Conservation (phyloP, 345 rosid genomes). For the Eucalyptus sp. region DNA sequence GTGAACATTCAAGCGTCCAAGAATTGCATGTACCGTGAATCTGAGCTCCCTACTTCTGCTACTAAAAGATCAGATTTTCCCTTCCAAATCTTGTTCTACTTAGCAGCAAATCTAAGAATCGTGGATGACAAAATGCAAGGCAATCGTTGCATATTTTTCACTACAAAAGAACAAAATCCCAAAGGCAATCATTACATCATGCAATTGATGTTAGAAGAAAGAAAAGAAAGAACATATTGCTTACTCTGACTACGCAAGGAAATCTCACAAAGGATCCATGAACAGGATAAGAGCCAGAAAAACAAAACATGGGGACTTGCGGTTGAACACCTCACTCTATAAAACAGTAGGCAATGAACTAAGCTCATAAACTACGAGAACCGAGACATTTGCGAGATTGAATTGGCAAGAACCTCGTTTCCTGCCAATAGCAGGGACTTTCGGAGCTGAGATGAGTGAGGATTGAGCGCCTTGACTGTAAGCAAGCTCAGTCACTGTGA, state of each 20-base stretch:
- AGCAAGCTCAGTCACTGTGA: background rate
- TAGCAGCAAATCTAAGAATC: background rate
- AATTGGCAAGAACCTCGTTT: background rate
- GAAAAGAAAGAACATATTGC: background rate
- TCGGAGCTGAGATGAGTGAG: background rate
- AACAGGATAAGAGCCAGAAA: background rate
- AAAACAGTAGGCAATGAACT: background rate
- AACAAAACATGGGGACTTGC: background rate
- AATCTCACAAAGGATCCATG: background rate
- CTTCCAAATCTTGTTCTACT: background rate
- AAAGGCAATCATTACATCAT: background rate
- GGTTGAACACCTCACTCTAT: background rate
- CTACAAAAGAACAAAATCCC: background rate
- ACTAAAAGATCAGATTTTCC: background rate
- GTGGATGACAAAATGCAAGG: background rate
- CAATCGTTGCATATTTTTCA: constrained; percentile 2
- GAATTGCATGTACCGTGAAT: background rate
- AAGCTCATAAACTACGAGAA: background rate
- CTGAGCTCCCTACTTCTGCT: background rate
- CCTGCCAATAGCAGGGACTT: background rate
- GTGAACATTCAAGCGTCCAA: background rate
- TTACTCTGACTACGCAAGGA: background rate
- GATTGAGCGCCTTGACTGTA: background rate
- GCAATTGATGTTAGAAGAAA: background rate
- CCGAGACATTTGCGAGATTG: background rate